These are phyloP conservation scores for Sicyos baderoa DNA, from an alignment of 306 rosid genomes.

Conservation along the genomic window DNA sequence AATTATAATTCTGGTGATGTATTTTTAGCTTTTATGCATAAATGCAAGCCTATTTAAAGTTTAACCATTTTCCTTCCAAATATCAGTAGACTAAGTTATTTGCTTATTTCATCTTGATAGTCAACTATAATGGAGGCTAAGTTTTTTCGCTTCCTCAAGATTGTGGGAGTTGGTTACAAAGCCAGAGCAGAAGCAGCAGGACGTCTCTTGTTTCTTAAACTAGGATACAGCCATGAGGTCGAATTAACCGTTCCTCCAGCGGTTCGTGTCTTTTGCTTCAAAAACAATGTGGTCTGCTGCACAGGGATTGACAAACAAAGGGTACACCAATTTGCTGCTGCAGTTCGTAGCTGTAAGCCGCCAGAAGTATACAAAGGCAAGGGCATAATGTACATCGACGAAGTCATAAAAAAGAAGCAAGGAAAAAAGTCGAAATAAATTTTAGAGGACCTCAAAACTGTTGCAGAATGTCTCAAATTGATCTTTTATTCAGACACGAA, in stretches of 20 bases:
- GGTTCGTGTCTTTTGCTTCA: constrained; percentile 79
- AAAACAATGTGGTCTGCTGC: constrained; percentile 82
- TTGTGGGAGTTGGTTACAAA: constrained; percentile 85
- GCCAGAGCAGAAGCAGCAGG: constrained; percentile 82
- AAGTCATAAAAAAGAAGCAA: constrained; percentile 67
- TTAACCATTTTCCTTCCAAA: background rate
- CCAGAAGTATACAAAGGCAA: constrained; percentile 94
- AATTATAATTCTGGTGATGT: background rate
- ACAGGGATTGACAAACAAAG: constrained; percentile 77
- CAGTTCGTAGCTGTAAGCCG: constrained; percentile 72
- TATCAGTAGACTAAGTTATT: too few species aligned
- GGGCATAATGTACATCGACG: constrained; percentile 77
- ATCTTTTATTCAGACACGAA: background rate
- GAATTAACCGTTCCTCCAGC: constrained; percentile 71
- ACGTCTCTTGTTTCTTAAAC: constrained; percentile 54
- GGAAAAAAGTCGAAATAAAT: constrained; percentile 81
- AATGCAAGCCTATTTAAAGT: background rate
- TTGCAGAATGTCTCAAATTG: constrained; percentile 11
- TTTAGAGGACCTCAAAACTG: constrained; percentile 6
- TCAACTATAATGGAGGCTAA: constrained; percentile 45
- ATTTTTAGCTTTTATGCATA: background rate
- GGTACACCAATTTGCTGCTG: constrained; percentile 79
- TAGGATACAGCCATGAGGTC: constrained; percentile 89
- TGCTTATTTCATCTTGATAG: background rate
- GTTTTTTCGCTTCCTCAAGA: constrained; percentile 69